A percentile compares a stretch with the other conserved stretches of the same genome.
Conservation (phyloP, 768 basidiomycete species). For the Tricholoma saponaceum region DNA sequence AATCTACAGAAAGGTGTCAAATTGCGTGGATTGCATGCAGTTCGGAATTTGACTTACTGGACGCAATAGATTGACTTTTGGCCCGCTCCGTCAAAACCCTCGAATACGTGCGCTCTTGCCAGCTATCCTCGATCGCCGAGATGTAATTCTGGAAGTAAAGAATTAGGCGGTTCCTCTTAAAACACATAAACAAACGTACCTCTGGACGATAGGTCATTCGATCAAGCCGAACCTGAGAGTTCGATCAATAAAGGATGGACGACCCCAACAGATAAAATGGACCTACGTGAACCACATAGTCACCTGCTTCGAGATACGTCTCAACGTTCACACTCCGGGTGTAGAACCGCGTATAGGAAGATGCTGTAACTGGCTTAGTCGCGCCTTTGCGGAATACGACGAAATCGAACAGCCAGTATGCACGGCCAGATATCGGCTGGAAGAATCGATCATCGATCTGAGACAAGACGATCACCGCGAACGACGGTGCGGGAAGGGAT, state of each 20-base stretch:
- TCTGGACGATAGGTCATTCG: neutral
- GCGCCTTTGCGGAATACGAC: conserved; percentile 31
- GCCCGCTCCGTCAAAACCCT: too few relatives aligned
- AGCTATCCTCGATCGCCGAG: too few relatives aligned
- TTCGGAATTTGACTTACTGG: too few relatives aligned
- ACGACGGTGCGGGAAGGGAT: conserved; percentile 21
- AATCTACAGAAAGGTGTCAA: too few relatives aligned
- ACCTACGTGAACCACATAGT: conserved; percentile 27
- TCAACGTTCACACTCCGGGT: conserved; percentile 26
- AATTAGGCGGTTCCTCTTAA: neutral
- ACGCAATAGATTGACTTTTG: too few relatives aligned
- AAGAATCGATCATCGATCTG: conserved; percentile 34
- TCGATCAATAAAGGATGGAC: neutral
- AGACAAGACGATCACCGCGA: conserved; percentile 34
- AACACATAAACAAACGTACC: neutral
- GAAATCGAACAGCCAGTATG: conserved; percentile 32
- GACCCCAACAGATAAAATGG: neutral
- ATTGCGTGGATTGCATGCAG: too few relatives aligned
- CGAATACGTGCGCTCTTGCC: conserved; percentile 5
- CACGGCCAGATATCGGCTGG: conserved; percentile 20
- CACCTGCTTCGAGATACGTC: conserved; percentile 19
- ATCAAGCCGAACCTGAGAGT: conserved; percentile 14
- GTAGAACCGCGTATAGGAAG: conserved; percentile 11
- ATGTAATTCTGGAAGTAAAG: neutral
- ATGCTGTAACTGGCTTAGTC: conserved; percentile 17